These are phyloP conservation scores for Pseudogymnoascus pannorum DNA, from an alignment of 2,329 filamentous ascomycete species.

Conservation along the genomic window DNA sequence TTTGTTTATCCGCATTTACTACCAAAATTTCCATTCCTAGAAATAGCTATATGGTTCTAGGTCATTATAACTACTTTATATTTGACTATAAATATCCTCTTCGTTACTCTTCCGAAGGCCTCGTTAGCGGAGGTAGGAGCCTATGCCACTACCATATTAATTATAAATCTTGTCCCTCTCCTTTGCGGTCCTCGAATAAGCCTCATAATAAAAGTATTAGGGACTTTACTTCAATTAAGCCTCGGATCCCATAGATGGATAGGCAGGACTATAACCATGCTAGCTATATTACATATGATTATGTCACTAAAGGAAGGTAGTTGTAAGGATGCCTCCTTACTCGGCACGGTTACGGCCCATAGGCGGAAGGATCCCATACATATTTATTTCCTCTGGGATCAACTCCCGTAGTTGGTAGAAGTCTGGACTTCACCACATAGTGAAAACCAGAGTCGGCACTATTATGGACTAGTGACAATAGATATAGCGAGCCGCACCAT, in stretches of 20 bases:
- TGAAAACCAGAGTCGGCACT: too few species aligned
- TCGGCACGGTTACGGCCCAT: too few species aligned
- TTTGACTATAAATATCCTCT: slow-evolving; percentile 8
- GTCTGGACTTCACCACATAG: too few species aligned
- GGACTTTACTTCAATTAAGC: slow-evolving; percentile 9
- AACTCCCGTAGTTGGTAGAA: too few species aligned
- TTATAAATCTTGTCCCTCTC: slow-evolving; percentile 17
- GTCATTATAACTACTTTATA: slow-evolving; percentile 7
- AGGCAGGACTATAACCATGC: neutral
- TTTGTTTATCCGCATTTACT: slow-evolving; percentile 12
- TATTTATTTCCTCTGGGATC: too few species aligned
- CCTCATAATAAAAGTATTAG: slow-evolving; percentile 10
- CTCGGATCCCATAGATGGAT: slow-evolving; percentile 10
- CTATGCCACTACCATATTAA: slow-evolving; percentile 10
- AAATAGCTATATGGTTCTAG: slow-evolving; percentile 11
- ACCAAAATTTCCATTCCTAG: slow-evolving; percentile 12
- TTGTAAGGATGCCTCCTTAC: too few species aligned
- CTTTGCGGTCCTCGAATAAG: slow-evolving; percentile 10
- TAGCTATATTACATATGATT: slow-evolving; percentile 9
- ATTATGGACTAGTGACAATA: too few species aligned
- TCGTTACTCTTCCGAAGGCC: slow-evolving; percentile 8
- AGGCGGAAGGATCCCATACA: too few species aligned
- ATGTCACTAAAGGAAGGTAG: neutral
- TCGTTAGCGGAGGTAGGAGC: slow-evolving; percentile 11
- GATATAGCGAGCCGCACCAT: too few species aligned